Evolutionary conservation across 2,329 filamentous ascomycete species (phyloP), one percentile per base, ranked within the genome.

Genomic region (Mycosphaerelloides madeirae): DNA sequence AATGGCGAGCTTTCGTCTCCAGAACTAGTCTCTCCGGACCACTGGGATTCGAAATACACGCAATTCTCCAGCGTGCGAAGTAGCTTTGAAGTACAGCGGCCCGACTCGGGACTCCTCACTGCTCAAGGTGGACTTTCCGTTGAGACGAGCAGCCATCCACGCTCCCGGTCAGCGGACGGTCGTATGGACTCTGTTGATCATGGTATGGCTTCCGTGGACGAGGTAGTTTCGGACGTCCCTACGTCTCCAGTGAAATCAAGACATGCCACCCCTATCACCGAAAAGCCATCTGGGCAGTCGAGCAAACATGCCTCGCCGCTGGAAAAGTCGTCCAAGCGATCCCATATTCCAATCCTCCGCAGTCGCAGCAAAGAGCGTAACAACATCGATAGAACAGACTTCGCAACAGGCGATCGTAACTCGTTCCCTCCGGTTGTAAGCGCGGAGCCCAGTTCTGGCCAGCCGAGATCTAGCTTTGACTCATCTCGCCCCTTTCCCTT

Each of bases 341-440:
- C 61, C 44, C 67, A 63, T 44, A 45, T 72, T 11, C 64, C 68
- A 29, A 55, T 67, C n/a, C 68, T 72, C 42, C 68, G 68, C 37
- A 64, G 64, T 5, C 63, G 53, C 33, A 62, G 56, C 13, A 68
- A 68, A 44, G 60, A 64, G 4, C 51, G 50, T 7, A 55, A 57
- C 38, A 59, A 56, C 8, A 56, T 59, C 28, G 62, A 61, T 6
- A 50, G 48, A 7, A 59, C 53, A 6, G 64, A 65, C 40, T 65
- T 64, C 41, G 60, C 62, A 8, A 32, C 18, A 15, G 31, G 31
- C 28, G 19, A 37, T 11, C 25, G 29, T 19, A 43, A 37, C 29
- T 44, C 35, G 14, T 36, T 50, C n/a, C 50, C 48, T 20, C 52
- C 44, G 31, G 41, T 48, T 29, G 38, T 50, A 20, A 52, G 41